Base-by-base conservation (phyloP, 805 yeast genomes). In the Vanderwaltozyma verrucispora region DNA sequence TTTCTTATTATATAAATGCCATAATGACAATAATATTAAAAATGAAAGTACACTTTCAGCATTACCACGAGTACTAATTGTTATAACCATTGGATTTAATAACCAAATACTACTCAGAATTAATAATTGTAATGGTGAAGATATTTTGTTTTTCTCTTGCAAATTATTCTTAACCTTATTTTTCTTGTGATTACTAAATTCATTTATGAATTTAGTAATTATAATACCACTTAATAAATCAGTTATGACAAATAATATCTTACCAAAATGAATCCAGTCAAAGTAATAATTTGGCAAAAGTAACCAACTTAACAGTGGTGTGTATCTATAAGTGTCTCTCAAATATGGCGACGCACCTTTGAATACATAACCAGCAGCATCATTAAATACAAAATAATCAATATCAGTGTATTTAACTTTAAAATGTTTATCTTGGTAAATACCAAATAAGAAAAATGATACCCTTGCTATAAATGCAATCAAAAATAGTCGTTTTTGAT, bases 371-470 rank as follows among this genome's bases (percentile, higher is more conserved):
- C 67, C 62, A 2, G 96, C 76, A 8, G 98, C 97, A 64, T 92
- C 97, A 2, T 94, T 76, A 56, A 92, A 92, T 33, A 92, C 98
- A 55, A 76, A 68, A 60, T 92, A 92, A 59, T 92, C 98, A 34
- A 92, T 82, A 51, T 92, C 98, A 0, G 98, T 92, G 63, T 86
- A 92, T 44, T 81, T 80, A 15, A 88, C 81, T 10, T 75, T 75
- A 75, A 84, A 74, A 45, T 74, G 61, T 4, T 72, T 69, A 59
- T 92, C 98, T 59, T 92, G 98, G 56, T 83, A 87, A 2, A 82
- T 59, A 0, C 98, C 97, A 63, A 75, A 92, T 4, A 64, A 47
- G 47, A 86, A 75, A 51, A 89, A 81, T 3, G 64, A 80, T 4
- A 76, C 39, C 40, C 96, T 65, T 25, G 75, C 40, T 4, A 59